Evolutionary conservation across 148 eudicot genomes (phyloP).

Genomic region (Fagopyrum homotropicum): DNA sequence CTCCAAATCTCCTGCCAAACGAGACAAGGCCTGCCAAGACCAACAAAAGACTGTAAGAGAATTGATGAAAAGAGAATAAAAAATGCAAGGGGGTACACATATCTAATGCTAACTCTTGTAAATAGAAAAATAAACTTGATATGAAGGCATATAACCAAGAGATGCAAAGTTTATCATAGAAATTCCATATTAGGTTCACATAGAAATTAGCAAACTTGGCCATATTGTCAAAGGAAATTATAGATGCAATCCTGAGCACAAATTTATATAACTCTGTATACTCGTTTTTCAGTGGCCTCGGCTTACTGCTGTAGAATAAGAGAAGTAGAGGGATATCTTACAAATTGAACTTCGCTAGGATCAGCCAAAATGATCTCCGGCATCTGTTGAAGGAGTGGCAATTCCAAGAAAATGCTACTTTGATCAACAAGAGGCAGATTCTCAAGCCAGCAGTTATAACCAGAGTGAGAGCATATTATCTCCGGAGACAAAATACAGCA

Average conservation of each 20-base stretch:
- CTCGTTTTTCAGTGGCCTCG: constrained; percentile 3
- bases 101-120: background rate
- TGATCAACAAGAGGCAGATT: constrained; percentile 56
- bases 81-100: background rate
- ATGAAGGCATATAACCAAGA: background rate
- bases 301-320: background rate
- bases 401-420: constrained; percentile 60
- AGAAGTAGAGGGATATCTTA: constrained; percentile 22
- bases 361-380: constrained; percentile 42
- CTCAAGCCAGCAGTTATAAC: constrained; percentile 52
- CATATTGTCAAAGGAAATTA: constrained; percentile 1
- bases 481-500: constrained; percentile 57
- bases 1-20: constrained; percentile 31
- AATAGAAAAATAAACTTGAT: background rate
- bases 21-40: constrained; percentile 41
- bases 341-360: constrained; percentile 34
- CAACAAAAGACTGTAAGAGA: background rate
- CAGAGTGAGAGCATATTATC: constrained; percentile 36
- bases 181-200: background rate
- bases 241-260: background rate
- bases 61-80: constrained; percentile 15
- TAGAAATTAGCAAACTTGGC: background rate
- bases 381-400: constrained; percentile 59
- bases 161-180: background rate
- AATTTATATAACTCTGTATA: background rate